Percentiles rank a stretch among this genome's conserved stretches.
Evolutionary conservation across 257 asterid species (phyloP).

Genomic region (Scutellaria galericulata): DNA sequence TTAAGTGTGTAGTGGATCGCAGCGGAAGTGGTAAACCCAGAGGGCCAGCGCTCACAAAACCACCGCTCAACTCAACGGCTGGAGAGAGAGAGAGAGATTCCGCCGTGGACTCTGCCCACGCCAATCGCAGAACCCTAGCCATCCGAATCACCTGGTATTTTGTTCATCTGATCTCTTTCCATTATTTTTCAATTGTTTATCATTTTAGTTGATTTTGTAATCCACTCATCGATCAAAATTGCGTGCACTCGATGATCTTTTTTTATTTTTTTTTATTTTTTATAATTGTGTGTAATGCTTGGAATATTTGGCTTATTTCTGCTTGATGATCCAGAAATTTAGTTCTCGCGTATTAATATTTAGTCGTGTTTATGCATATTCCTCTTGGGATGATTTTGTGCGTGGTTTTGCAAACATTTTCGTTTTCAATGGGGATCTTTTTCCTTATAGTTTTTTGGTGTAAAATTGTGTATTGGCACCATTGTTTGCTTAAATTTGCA

Average conservation of each 20-base stretch:
- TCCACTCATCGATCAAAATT: conserved; percentile 14
- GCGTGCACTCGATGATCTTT: conserved; percentile 25
- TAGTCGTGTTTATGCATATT: conserved; percentile 15
- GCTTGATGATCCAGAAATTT: conserved; percentile 15
- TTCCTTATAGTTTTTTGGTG: conserved; percentile 14
- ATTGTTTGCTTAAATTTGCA: neutral
- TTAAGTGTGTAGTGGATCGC: conserved; percentile 32
- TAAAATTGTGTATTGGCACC: conserved; percentile 16
- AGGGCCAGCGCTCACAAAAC: conserved; percentile 37
- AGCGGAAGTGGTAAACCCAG: conserved; percentile 40
- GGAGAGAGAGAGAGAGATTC: conserved; percentile 30
- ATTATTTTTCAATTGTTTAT: conserved; percentile 1
- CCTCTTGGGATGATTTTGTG: neutral
- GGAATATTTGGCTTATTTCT: conserved; percentile 13
- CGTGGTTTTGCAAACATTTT: conserved; percentile 13
- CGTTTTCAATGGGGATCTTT: neutral
- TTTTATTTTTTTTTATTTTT: neutral
- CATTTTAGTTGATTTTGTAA: conserved; percentile 1
- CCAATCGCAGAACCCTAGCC: conserved; percentile 36
- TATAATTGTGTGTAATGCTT: conserved; percentile 18
- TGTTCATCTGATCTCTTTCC: conserved; percentile 36
- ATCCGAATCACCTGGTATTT: conserved; percentile 19
- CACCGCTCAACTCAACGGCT: conserved; percentile 43
- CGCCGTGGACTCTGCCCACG: conserved; percentile 31
- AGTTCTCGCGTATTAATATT: neutral